Base-by-base conservation (phyloP, 345 rosid species). In the Capsella bursapastoris region DNA sequence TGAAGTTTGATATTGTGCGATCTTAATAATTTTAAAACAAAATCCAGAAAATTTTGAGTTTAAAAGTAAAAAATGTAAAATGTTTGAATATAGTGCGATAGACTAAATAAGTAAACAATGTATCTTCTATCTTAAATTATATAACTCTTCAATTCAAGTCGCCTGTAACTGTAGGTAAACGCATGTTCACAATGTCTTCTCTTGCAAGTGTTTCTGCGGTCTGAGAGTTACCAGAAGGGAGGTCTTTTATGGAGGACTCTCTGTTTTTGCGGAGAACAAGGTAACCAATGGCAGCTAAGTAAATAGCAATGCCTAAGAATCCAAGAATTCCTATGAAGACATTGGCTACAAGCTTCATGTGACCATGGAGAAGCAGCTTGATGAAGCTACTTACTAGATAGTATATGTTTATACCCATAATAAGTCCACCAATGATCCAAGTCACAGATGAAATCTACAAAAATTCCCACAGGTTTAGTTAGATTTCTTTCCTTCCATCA, bases 401-500 rank as follows among this genome's bases (percentile, higher is more conserved):
- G 77, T 84, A 94, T 52, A 94, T 63, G 69, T 94, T 91, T 66
- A 90, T 94, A 37, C 83, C 80, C 95, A 88, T 91, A 34, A 94
- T 87, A 69, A 91, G 76, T 27, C 82, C 80, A 62, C 97, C 97
- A 38, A 92, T 85, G 76, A 83, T 43, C 97, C 96, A 90, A 3
- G 98, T 91, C 70, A 88, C n/a, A 28, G 83, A 73, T 64, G 96
- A 78, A 71, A 87, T 80, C 97, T 91, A 83, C 49, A 50, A 4
- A 40, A 25, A 8, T 8, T 8, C 0, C 7, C 56, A 14, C 41
- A 4, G 10, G 34, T 22, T 9, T 35, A 1, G 7, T 44, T 34
- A 61, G 47, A 37, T 58, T 55, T 51, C 4, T 11, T 32, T 32
- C 50, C 16, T 40, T 27, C 0, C 3, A n/a, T 41, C 3, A 4